Evolutionary conservation across 257 asterid species (phyloP).

Genomic region (Ilex aquifolium): DNA sequence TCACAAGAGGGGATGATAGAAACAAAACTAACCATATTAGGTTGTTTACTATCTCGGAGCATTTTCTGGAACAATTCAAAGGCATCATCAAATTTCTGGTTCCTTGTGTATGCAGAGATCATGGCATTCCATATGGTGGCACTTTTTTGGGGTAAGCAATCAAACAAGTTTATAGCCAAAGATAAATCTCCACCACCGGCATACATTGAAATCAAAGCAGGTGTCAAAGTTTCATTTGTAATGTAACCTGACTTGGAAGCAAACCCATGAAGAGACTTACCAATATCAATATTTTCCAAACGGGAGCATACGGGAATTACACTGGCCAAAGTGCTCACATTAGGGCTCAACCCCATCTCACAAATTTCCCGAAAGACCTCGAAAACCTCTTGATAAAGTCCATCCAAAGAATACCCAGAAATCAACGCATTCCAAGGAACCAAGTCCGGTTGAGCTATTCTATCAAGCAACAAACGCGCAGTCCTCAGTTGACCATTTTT

Average conservation of each 20-base stretch:
- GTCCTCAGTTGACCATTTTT: conserved; percentile 29
- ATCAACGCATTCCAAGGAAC: conserved; percentile 64
- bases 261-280: conserved; percentile 44
- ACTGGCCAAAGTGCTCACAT: conserved; percentile 49
- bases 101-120: conserved; percentile 42
- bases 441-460: conserved; percentile 47
- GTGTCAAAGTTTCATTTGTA: conserved; percentile 32
- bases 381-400: conserved; percentile 32
- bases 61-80: conserved; percentile 30
- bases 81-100: conserved; percentile 26
- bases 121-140: conserved; percentile 52
- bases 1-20: conserved; percentile 49
- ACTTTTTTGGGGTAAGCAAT: conserved; percentile 17
- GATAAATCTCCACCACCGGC: conserved; percentile 35
- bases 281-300: conserved; percentile 16
- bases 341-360: conserved; percentile 36
- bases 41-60: conserved; percentile 29
- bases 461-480: conserved; percentile 49
- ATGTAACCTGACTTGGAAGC: conserved; percentile 41
- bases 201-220: conserved; percentile 57
- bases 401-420: conserved; percentile 53
- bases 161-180: conserved; percentile 34
- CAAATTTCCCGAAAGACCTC: conserved; percentile 29
- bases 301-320: conserved; percentile 48
- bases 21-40: conserved; percentile 48